These are phyloP conservation scores for Perkinsus chesapeaki DNA, from an alignment of 169 alveolate genomes.

Conservation along the genomic window DNA sequence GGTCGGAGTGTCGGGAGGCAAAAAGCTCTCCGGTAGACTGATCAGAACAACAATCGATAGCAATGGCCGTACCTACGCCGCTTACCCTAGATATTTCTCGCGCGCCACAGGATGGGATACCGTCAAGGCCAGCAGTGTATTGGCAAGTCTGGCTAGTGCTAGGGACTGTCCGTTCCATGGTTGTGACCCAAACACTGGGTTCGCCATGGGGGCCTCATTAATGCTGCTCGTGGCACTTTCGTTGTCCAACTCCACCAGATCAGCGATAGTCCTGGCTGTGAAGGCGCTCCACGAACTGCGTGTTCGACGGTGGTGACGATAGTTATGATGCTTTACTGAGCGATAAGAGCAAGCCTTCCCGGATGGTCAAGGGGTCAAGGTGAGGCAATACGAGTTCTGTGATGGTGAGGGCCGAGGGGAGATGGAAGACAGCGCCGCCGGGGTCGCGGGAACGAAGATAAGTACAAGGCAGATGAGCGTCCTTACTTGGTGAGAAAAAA, in stretches of 20 bases:
- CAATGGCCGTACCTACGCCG: too few relatives aligned
- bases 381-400: too few relatives aligned
- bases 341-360: too few relatives aligned
- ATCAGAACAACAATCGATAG: not conserved
- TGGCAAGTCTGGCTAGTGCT: not conserved
- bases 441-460: not conserved
- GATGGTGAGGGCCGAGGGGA: too few relatives aligned
- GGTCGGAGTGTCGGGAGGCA: too few relatives aligned
- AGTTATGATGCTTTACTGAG: not conserved
- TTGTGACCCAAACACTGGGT: not conserved
- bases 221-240: not conserved
- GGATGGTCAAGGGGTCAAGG: too few relatives aligned
- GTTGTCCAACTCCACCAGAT: not conserved
- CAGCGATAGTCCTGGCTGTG: not conserved
- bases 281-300: not conserved
- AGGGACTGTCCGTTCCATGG: not conserved
- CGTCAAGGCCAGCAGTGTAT: not conserved
- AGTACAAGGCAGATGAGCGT: not conserved
- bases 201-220: not conserved
- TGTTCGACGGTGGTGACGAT: not conserved
- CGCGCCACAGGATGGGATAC: not conserved
- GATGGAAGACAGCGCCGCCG: not conserved
- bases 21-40: too few relatives aligned
- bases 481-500: not conserved
- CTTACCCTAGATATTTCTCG: not conserved